Conservation (phyloP, 2,329 filamentous ascomycete species). For the Clarireedia hainanense region DNA sequence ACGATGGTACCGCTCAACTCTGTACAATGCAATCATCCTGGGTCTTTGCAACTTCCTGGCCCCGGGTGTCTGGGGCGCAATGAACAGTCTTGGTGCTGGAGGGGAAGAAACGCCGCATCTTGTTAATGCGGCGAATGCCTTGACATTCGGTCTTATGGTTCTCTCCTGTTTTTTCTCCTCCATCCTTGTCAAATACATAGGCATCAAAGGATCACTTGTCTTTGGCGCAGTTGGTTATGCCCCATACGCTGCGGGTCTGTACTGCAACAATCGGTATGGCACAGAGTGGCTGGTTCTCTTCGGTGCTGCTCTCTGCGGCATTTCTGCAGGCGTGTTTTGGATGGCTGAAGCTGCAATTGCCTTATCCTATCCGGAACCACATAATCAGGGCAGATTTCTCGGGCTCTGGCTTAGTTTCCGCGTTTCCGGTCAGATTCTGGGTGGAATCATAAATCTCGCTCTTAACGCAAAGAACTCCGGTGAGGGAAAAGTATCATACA, state of each 20-base stretch:
- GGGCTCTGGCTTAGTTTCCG: conserved; percentile 59
- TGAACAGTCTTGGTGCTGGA: conserved; percentile 67
- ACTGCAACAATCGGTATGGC: conserved; percentile 64
- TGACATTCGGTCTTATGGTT: conserved; percentile 68
- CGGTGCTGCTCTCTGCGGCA: conserved; percentile 30
- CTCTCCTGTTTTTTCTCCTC: conserved; percentile 60
- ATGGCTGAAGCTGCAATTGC: conserved; percentile 68
- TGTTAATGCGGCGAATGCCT: conserved; percentile 59
- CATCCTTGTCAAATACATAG: conserved; percentile 56
- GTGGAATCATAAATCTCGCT: conserved; percentile 63
- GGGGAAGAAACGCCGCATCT: conserved; percentile 57
- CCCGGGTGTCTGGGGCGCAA: conserved; percentile 64
- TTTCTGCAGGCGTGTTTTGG: conserved; percentile 62
- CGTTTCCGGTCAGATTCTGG: conserved; percentile 59
- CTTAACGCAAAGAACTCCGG: conserved; percentile 50
- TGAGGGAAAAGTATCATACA: conserved; percentile 60
- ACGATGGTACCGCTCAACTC: conserved; percentile 64
- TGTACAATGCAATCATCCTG: conserved; percentile 65
- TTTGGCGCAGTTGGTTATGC: conserved; percentile 66
- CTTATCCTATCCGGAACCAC: conserved; percentile 63
- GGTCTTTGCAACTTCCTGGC: conserved; percentile 64
- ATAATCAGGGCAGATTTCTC: conserved; percentile 55
- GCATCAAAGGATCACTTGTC: conserved; percentile 64
- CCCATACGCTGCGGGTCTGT: conserved; percentile 62
- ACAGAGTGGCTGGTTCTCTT: conserved; percentile 61